Base-by-base conservation (phyloP, 2,329 filamentous ascomycete genomes). In the Tolypocladium tundrense region DNA sequence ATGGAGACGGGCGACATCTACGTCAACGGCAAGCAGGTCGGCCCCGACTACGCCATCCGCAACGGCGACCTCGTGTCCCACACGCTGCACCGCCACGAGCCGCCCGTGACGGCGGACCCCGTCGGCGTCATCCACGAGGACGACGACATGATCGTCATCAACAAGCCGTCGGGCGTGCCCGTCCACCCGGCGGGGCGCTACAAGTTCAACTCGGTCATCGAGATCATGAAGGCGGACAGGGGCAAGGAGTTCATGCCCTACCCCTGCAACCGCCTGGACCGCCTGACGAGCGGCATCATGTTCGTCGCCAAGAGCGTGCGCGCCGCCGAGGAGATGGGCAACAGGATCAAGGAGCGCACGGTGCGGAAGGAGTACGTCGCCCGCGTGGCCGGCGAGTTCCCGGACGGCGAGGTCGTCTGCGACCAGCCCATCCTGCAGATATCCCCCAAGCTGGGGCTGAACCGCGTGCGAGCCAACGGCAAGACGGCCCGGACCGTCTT, bases 291-390 rank as follows among this genome's bases (percentile, higher is more conserved):
- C 65, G 94, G 94, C 54, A 89, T 99, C 69, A 97, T 99, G 93
- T 99, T 99, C 72, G 86, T 99, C 65, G 94, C 88, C 35, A 99
- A 99, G 75, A 86, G 90, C 62, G 80, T 86, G 42, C 83, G 85
- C 66, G 90, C 89, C 0, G 93, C 94, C 0, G 90, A 93, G 62
- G 79, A 79, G 39, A 81, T 99, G 64, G 85, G 87, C 57, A 75
- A 80, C 48, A 88, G 96, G 71, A 90, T 99, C 59, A 83, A 85
- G 63, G 82, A 82, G 6, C 82, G 94, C 41, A 93, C 88, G 0
- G 90, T 99, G 42, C 86, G 91, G 65, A 99, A 99, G 71, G 94
- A 99, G 72, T 99, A 99, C 68, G 79, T 99, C 31, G 93, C 93
- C 3, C 83, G 94, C 43, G 94, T 97, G 11, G 88, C 89, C 63